Evolutionary conservation across 768 basidiomycete species (phyloP), one percentile per base, ranked within the genome.

Genomic region (Piloderma croceum): DNA sequence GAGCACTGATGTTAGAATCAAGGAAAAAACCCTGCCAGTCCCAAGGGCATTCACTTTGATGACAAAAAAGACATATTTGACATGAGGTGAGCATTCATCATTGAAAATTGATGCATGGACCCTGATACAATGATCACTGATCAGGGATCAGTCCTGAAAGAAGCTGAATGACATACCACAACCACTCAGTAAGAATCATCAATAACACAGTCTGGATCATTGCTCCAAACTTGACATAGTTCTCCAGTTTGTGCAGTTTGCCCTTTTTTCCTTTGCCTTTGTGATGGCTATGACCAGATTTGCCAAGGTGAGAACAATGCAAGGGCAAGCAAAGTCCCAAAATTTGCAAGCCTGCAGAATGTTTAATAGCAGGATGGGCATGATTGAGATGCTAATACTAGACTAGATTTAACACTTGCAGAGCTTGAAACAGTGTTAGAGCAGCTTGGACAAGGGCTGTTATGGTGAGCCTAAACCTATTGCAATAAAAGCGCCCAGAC

Each of bases 401-500:
- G 32, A 69, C 65, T 24, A 68, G 50, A 49, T 68, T 65, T 18
- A 63, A 66, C 15, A 69, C 62, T 38, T 65, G 63, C 36, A 70
- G 48, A 6, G 60, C 68, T 51, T 71, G 65, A 37, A 64, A 61
- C 22, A 70, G 48, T 0, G 67, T 62, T 15, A 70, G 53, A n/a
- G 59, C 41, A 24, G 54, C 44, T 38, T 62, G 62, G 9, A 64
- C 59, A 15, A 67, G 48, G 4, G 69, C 65, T 29, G 68, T 60
- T 15, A 69, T 50, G 6, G 60, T 63, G 2, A 69, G 53, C 11
- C 69, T 67, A 42, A 63, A 62, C 40, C 60, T 66, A 6, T 69
- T 13, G 61, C 58, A 25, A 64, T 66, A 33, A 69, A 67, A n/a
- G 69, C 66, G 64, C 69, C 70, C 6, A 71, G 41, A n/a, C n/a